phyloP scores from a whole-genome alignment of 345 rosid genomes.

The Citrus unshiu region DNA sequence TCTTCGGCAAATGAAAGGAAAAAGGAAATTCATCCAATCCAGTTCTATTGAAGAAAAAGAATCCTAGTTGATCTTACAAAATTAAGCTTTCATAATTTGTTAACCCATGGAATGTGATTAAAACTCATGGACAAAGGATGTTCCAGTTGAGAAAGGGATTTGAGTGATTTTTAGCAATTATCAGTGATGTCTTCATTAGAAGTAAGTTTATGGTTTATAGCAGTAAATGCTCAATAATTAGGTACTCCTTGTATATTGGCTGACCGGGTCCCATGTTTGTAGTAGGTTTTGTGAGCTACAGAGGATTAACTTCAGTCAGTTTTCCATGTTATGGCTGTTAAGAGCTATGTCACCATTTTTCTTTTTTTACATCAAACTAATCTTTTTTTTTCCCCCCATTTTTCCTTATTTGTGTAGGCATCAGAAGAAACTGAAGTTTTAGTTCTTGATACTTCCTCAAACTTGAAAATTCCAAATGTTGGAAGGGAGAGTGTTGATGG shows the following conservation, averaged over 20 bases:
- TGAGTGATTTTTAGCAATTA: neutral
- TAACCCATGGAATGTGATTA: neutral
- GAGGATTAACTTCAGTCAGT: neutral
- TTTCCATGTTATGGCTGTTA: neutral
- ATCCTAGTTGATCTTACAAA: neutral
- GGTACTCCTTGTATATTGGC: neutral
- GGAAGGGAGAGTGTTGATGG: constrained; percentile 4
- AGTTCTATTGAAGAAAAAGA: neutral
- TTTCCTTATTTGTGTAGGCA: constrained; percentile 29
- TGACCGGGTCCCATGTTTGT: neutral
- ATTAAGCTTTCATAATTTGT: neutral
- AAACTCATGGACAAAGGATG: neutral
- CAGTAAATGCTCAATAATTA: neutral
- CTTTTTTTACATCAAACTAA: neutral
- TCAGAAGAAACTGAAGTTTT: constrained; percentile 28
- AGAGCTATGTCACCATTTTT: neutral
- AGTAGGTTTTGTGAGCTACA: neutral
- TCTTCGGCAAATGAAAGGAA: neutral
- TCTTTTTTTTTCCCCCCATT: neutral
- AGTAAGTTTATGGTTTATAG: neutral
- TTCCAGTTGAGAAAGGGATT: neutral
- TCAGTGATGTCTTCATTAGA: neutral
- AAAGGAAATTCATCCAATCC: neutral
- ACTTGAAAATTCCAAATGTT: constrained; percentile 17
- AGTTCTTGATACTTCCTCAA: constrained; percentile 14